Percentiles rank a stretch among this genome's conserved stretches.
phyloP scores from a whole-genome alignment of 768 basidiomycete genomes.

The Pseudohyphozyma bogoriensis region DNA sequence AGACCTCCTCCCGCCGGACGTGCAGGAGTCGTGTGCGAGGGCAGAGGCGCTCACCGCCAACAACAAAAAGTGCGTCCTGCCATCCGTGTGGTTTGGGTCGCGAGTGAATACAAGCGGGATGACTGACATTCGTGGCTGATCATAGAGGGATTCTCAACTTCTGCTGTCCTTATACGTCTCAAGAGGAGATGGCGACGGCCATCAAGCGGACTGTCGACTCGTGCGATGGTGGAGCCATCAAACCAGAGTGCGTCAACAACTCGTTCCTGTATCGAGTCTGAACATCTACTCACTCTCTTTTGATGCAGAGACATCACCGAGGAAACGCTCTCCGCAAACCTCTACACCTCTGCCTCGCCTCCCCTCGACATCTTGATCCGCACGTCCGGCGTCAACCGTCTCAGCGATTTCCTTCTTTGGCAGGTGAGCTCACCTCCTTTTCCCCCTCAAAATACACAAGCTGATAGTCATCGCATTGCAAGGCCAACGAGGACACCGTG shows the following conservation, averaged over 20 bases:
- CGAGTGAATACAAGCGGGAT: too few relatives aligned
- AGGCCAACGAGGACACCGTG: conserved; percentile 76
- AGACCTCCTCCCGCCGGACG: conserved; percentile 64
- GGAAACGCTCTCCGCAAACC: conserved; percentile 53
- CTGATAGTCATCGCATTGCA: background rate
- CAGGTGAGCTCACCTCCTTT: conserved; percentile 53
- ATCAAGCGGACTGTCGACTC: conserved; percentile 42
- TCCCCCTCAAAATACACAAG: too few relatives aligned
- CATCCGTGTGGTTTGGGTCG: too few relatives aligned
- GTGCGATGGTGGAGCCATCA: background rate
- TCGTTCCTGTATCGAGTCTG: background rate
- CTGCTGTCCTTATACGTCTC: conserved; percentile 82
- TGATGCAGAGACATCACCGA: conserved; percentile 51
- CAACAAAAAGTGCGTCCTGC: conserved; percentile 53
- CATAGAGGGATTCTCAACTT: conserved; percentile 83
- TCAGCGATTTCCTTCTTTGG: conserved; percentile 90
- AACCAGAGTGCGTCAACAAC: background rate
- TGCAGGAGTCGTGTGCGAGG: conserved; percentile 56
- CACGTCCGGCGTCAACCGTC: conserved; percentile 77
- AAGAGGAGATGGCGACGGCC: conserved; percentile 81
- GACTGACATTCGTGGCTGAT: background rate
- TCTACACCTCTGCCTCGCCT: conserved; percentile 52
- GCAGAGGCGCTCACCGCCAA: conserved; percentile 68
- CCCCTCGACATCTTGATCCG: conserved; percentile 77
- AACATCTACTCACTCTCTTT: background rate